Base-by-base conservation (phyloP, 805 yeast species). In the Lachancea lanzarotensis region DNA sequence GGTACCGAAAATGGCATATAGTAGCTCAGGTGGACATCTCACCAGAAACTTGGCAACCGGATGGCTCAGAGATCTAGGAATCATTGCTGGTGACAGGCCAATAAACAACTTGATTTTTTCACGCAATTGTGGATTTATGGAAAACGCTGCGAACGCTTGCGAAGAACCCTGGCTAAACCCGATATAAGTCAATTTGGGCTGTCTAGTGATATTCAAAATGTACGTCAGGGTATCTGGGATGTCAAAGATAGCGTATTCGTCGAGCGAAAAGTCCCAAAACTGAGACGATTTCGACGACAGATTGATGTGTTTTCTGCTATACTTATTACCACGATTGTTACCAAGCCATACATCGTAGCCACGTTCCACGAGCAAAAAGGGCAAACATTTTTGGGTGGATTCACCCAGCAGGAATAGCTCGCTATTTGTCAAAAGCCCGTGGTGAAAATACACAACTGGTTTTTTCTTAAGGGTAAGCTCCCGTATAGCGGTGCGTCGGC, bases 291-390 rank as follows among this genome's bases (percentile, higher is more conserved):
- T 41, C 6, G 54, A 46, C 7, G 45, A 42, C 26, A 52, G 47
- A 12, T 35, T 38, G 10, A 48, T 41, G 42, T 61, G 64, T 20
- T 47, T 67, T 62, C 52, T 57, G 30, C 49, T 43, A 38, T 43
- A 43, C 25, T 43, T 43, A 36, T 43, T 43, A 52, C 96, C 83
- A 51, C 98, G 68, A 59, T 89, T 90, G 57, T 89, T 87, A 1
- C 96, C 96, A 42, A 89, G 62, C 96, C 96, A 89, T 9, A 89
- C 89, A 54, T 89, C 96, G 57, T 73, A 86, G 0, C 93, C 91
- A 26, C 69, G 63, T 29, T 69, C 66, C 33, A 65, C 65, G 40
- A 71, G 71, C 57, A 71, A 73, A 60, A 72, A 78, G 0, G 91
- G 46, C 36, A 43, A 35, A 32, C 46, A 43, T 19, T 43, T 43